Evolutionary conservation across 2,329 filamentous ascomycete species (phyloP).

Genomic region (Epichloe hybrida): DNA sequence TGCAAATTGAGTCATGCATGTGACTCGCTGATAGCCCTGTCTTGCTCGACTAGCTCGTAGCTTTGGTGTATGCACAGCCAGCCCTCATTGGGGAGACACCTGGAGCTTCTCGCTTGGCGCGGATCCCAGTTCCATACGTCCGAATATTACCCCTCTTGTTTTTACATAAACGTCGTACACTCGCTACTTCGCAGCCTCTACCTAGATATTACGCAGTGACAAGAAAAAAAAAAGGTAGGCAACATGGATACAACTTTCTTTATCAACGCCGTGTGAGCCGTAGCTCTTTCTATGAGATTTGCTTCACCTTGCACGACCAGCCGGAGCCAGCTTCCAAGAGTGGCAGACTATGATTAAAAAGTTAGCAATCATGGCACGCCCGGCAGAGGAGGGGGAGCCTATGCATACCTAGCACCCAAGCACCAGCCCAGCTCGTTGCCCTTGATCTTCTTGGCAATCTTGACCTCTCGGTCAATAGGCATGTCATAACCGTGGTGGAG

Average conservation of each 20-base stretch:
- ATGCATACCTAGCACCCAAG: slow-evolving; percentile 75
- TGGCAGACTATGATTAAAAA: slow-evolving; percentile 49
- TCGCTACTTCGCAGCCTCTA: not conserved
- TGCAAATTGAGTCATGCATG: not conserved
- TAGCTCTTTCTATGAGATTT: slow-evolving; percentile 42
- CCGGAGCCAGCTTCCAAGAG: slow-evolving; percentile 69
- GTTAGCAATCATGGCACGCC: slow-evolving; percentile 7
- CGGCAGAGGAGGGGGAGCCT: not conserved
- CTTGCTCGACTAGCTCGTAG: not conserved
- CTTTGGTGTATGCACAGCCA: not conserved
- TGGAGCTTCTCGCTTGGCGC: too few species aligned
- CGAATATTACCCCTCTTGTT: too few species aligned
- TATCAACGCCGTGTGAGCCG: not conserved
- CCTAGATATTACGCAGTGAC: not conserved
- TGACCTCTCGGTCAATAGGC: slow-evolving; percentile 90
- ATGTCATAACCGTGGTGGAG: slow-evolving; percentile 96
- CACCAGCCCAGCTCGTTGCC: slow-evolving; percentile 96
- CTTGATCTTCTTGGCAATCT: slow-evolving; percentile 98
- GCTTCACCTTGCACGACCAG: slow-evolving; percentile 77
- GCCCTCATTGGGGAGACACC: not conserved
- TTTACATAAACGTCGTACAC: not conserved
- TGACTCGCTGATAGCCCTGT: not conserved
- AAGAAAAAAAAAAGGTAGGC: too few species aligned
- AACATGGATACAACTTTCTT: not conserved
- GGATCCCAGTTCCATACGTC: too few species aligned